Evolutionary conservation across 257 asterid species (phyloP), one percentile per base, ranked within the genome.

Genomic region (Rehmannia glutinosa): DNA sequence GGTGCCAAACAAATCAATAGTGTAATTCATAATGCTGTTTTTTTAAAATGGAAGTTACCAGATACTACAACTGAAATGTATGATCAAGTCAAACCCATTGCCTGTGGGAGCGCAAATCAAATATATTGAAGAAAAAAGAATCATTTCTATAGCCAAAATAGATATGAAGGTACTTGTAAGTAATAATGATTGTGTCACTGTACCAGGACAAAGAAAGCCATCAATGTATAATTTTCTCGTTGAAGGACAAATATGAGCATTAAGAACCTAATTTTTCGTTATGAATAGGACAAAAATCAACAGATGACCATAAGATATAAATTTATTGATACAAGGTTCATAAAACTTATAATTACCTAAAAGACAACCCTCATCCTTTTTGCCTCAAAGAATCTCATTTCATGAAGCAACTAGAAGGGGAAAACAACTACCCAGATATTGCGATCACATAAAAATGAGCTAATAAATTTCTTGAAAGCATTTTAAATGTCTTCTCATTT

Each of bases 161-260:
- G 42, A 60, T 20, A 66, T 20, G 67, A 63, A 30, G 39, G 49
- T 43, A 43, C 11, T 20, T 27, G 60, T 25, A 30, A 49, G 60
- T 25, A 30, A 49, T 56, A 65, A 53, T 35, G 49, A 42, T 42
- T 21, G 57, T 43, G n/a, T 21, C 32, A 42, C 8, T 41, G 50
- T 46, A 50, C 39, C 52, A 13, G 60, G 77, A 60, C 53, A 46
- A 42, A 47, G 51, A 43, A 60, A 60, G 66, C 11, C 58, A 42
- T 33, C 33, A n/a, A 57, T 33, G 64, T 32, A 45, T 3, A 12
- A 28, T 21, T 62, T n/a, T n/a, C n/a, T 61, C 52, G 5, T 49
- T n/a, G 19, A 19, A 63, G 24, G 11, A 54, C 66, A 21, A 16
- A 41, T 51, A 70, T 13, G 23, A 50, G 53, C 39, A 64, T 42